phyloP scores from a whole-genome alignment of 2,329 filamentous ascomycete genomes.

The Endocalyx cinctus region DNA sequence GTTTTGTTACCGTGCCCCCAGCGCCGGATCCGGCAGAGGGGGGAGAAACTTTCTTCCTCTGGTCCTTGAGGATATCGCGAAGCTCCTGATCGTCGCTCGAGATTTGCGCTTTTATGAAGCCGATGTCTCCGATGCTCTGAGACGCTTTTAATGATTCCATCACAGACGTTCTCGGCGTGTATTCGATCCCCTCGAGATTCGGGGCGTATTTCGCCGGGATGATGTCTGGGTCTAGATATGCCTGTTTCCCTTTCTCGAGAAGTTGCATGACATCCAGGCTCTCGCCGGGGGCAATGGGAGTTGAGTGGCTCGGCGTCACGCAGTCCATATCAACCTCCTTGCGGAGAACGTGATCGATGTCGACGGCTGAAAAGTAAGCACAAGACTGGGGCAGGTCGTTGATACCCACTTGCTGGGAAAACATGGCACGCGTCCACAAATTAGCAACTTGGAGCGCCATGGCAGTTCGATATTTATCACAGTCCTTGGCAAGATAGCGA shows the following conservation, averaged over 20 bases:
- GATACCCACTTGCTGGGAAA: conserved; percentile 93
- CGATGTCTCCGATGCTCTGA: conserved; percentile 40
- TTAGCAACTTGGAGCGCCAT: conserved; percentile 94
- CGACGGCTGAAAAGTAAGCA: conserved; percentile 92
- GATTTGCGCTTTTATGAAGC: conserved; percentile 83
- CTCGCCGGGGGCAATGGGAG: conserved; percentile 77
- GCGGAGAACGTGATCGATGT: conserved; percentile 90
- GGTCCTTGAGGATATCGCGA: conserved; percentile 62
- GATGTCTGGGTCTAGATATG: conserved; percentile 63
- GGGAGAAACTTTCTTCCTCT: conserved; percentile 41
- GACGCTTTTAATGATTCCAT: conserved; percentile 65
- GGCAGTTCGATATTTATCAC: conserved; percentile 83
- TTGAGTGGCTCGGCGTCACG: conserved; percentile 79
- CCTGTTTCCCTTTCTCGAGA: conserved; percentile 65
- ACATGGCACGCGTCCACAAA: conserved; percentile 96
- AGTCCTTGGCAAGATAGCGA: conserved; percentile 78
- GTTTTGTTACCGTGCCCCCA: conserved; percentile 9
- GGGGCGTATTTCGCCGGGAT: conserved; percentile 51
- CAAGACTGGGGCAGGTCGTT: conserved; percentile 90
- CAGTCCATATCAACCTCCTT: conserved; percentile 99
- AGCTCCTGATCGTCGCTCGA: conserved; percentile 69
- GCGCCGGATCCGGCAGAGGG: conserved; percentile 11
- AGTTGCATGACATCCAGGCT: conserved; percentile 78
- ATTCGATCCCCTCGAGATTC: conserved; percentile 57
- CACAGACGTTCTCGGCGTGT: conserved; percentile 68